Evolutionary conservation across 352 stramenopile genomes (phyloP).

Genomic region (Poterioochromonas sp.): DNA sequence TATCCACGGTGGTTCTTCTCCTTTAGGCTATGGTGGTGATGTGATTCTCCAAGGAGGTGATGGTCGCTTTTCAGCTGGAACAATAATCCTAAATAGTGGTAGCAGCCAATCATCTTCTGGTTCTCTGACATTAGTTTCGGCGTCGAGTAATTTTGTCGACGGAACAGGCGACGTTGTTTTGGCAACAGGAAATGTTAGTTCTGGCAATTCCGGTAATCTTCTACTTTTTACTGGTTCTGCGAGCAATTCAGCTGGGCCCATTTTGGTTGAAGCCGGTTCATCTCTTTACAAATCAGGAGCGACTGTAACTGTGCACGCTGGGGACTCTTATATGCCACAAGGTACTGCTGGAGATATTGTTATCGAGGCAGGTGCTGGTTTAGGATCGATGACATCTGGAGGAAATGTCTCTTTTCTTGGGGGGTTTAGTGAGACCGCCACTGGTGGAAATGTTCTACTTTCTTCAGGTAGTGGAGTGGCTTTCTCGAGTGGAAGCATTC

Average conservation of each 20-base stretch:
- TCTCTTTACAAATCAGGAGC: not conserved
- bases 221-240: not conserved
- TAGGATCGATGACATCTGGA: not conserved
- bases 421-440: not conserved
- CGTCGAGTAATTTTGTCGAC: not conserved
- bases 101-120: not conserved
- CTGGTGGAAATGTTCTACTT: not conserved
- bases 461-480: not conserved
- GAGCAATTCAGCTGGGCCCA: not conserved
- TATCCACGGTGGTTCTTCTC: not conserved
- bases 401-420: conserved; percentile 12
- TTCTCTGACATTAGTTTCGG: not conserved
- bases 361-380: not conserved
- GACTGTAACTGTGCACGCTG: not conserved
- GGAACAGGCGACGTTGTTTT: not conserved
- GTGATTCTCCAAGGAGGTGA: not conserved
- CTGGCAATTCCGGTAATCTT: not conserved
- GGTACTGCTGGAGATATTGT: not conserved
- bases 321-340: not conserved
- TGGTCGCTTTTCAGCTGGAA: not conserved
- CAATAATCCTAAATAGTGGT: not conserved
- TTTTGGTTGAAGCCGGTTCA: not conserved
- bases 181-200: not conserved
- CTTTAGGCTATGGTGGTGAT: not conserved
- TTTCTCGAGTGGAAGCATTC: not conserved